Evolutionary conservation across 345 rosid species (phyloP).

Genomic region (Ricinus communis): DNA sequence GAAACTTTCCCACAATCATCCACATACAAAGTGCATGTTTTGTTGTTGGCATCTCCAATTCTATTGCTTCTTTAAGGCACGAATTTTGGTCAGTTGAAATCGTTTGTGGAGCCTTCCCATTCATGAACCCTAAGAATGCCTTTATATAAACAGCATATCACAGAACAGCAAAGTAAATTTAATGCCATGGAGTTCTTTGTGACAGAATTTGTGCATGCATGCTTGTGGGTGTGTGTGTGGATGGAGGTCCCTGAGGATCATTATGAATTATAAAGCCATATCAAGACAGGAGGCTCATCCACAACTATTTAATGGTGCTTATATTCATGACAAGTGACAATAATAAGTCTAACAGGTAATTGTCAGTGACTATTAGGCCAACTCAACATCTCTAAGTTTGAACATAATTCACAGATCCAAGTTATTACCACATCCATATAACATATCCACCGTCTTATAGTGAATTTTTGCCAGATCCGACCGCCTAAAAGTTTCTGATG

Average conservation of each 20-base stretch:
- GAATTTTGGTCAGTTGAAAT: conserved; percentile 86
- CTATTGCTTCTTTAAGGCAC: conserved; percentile 94
- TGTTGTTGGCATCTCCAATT: conserved; percentile 73
- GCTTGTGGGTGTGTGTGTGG: too few relatives aligned
- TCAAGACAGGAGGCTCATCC: too few relatives aligned
- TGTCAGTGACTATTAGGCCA: neutral
- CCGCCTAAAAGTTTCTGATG: too few relatives aligned
- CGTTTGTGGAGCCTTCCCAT: conserved; percentile 89
- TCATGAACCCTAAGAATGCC: conserved; percentile 83
- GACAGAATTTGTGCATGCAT: neutral
- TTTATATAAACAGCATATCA: conserved; percentile 26
- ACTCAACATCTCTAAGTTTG: neutral
- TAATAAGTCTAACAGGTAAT: neutral
- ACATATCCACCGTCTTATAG: neutral
- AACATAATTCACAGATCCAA: neutral
- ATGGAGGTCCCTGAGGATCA: too few relatives aligned
- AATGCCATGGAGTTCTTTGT: neutral
- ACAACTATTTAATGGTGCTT: neutral
- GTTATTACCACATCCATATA: neutral
- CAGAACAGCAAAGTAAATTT: conserved; percentile 25
- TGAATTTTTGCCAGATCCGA: too few relatives aligned
- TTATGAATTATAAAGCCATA: too few relatives aligned
- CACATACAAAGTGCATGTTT: conserved; percentile 96
- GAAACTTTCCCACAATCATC: conserved; percentile 93
- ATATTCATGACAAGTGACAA: neutral